These are phyloP conservation scores for Passalora sequoiae DNA, from an alignment of 2,329 filamentous ascomycete species.

Conservation along the genomic window DNA sequence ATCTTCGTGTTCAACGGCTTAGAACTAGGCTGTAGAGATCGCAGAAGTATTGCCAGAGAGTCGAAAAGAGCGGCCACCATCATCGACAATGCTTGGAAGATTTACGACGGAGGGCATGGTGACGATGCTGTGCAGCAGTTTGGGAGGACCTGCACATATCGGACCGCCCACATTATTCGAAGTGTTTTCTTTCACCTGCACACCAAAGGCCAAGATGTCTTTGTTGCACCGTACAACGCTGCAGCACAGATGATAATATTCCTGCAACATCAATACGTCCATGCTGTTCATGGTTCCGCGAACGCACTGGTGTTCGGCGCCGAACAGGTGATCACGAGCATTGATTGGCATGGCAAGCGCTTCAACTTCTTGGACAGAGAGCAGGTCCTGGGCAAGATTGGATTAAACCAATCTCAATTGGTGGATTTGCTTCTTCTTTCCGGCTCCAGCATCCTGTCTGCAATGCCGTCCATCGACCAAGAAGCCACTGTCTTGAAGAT, in stretches of 20 bases:
- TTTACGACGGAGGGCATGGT: constrained; percentile 77
- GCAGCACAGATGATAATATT: constrained; percentile 79
- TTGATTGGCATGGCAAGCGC: constrained; percentile 62
- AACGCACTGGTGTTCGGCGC: constrained; percentile 83
- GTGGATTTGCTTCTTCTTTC: constrained; percentile 56
- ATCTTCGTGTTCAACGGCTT: constrained; percentile 92
- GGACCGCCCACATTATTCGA: constrained; percentile 66
- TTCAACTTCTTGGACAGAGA: constrained; percentile 59
- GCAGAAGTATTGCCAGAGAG: constrained; percentile 24
- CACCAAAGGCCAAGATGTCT: constrained; percentile 64
- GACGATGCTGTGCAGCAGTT: constrained; percentile 81
- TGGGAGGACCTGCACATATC: constrained; percentile 70
- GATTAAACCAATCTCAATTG: constrained; percentile 65
- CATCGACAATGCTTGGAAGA: constrained; percentile 65
- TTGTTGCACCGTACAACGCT: constrained; percentile 82
- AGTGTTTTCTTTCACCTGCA: constrained; percentile 70
- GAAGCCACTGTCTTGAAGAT: constrained; percentile 49
- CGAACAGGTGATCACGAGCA: constrained; percentile 62
- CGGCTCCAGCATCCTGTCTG: constrained; percentile 66
- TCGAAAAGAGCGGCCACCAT: constrained; percentile 23
- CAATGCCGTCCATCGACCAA: constrained; percentile 57
- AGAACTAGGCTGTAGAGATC: constrained; percentile 40
- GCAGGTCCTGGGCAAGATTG: constrained; percentile 59
- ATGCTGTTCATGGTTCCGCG: constrained; percentile 75
- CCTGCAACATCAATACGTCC: constrained; percentile 62